Evolutionary conservation across 2,329 filamentous ascomycete species (phyloP), one percentile per base, ranked within the genome.

Genomic region (Ascochyta rabiei): DNA sequence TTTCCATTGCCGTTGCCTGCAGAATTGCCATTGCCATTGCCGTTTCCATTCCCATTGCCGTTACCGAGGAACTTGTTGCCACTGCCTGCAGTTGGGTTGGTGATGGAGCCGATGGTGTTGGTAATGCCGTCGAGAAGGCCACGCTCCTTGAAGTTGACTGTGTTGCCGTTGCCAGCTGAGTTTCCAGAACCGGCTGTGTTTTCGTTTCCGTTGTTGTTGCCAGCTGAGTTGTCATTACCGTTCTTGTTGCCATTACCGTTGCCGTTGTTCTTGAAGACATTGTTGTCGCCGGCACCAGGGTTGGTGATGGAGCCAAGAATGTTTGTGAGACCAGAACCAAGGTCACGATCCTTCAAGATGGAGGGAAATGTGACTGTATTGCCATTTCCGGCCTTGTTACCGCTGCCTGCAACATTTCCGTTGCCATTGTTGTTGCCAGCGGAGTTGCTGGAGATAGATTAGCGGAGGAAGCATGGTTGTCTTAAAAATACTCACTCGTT

Each of bases 1-100:
- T 61, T 62, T 5, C 55, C 57, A 23, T 56, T 59, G 15, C 24
- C 34, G 31, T 53, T 51, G 21, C 49, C 40, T 46, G 48, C 40
- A 1, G 24, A 34, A n/a, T 34, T 49, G n/a, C 46, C 0, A 28
- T 50, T 55, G 13, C 48, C 48, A 19, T 58, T 53, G 12, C 47
- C 55, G 23, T 59, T 53, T 13, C n/a, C 15, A n/a, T 56, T 13
- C n/a, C 18, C 0, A 28, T 50, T 56, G 15, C 46, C 46, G 26
- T 47, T 48, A 21, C 37, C 43, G 9, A 51, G n/a, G 39, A 53
- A 40, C 13, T 38, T 45, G 52, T 61, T 61, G 10, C 44, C 33
- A 23, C 26, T 40, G 31, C 56, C 53, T 7, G 43, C 49, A 6
- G 18, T n/a, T 12, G 59, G 53, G 43, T 52, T 51, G 37, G 58